Base-by-base conservation (phyloP, 2,329 filamentous ascomycete species). In the Aspergillus pseudonomiae region DNA sequence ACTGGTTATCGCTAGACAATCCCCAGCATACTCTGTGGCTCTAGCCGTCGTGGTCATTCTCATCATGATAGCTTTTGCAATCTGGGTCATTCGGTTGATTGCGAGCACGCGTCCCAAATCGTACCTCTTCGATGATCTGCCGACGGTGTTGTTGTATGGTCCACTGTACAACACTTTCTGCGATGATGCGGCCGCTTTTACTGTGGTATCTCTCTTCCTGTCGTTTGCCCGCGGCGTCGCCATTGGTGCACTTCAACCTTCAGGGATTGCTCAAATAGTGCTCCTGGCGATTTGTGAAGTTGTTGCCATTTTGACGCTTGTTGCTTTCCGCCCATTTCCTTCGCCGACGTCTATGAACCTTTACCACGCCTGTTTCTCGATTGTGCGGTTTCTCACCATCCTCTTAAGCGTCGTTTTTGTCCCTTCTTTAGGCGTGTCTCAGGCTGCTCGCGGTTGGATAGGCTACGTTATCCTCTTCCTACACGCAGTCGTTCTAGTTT, bases 111-210 rank as follows among this genome's bases (percentile, higher is more conserved):
- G 91, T 67, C 94, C 94, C 6, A 89, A 93, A 65, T 91, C 93
- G 1, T 91, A 93, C 68, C 84, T 99, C 11, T 99, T 97, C 75
- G 95, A 99, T 78, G 93, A 98, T 73, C 84, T 99, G 56, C 89
- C 93, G 7, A 97, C 93, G 0, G 89, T 98, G 10, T 84, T 99
- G 2, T 85, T 93, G 1, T 98, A 97, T 71, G 95, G 95, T 0
- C 93, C 95, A 6, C 83, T 99, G 9, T 99, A 99, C 79, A 99
- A 99, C 79, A 99, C 95, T 0, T 98, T 96, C 77, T 95, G 92
- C 28, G 95, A 99, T 76, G 91, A 94, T 75, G 93, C 93, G 0
- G 92, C 94, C 9, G 89, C 92, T 0, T 99, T 96, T 77, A 93
- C 94, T 7, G 84, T 97, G 48, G 89, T 97, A 24, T 94, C 94